These are phyloP conservation scores for Debaryomyces coudertii DNA, from an alignment of 1,139 yeast genomes.

Conservation along the genomic window DNA sequence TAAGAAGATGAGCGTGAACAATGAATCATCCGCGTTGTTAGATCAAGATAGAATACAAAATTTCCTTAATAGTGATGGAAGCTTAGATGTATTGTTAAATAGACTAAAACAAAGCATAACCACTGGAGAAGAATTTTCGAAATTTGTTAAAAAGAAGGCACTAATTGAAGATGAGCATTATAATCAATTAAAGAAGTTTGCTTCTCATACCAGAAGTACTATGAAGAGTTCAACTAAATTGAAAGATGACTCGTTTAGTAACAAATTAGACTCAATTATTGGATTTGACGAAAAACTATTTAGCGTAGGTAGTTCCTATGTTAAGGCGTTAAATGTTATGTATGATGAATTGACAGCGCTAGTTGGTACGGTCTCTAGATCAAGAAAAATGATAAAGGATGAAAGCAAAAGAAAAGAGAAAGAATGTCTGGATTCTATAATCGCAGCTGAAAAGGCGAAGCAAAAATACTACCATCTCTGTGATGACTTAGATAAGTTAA, in stretches of 20 bases:
- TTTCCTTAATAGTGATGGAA: constrained; percentile 42
- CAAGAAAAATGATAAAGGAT: constrained; percentile 78
- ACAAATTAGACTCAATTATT: constrained; percentile 67
- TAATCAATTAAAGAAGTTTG: constrained; percentile 69
- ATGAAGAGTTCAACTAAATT: constrained; percentile 53
- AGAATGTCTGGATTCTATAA: constrained; percentile 79
- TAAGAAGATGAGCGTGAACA: constrained; percentile 16
- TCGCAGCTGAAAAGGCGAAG: constrained; percentile 86
- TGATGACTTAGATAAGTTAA: constrained; percentile 82
- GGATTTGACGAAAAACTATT: constrained; percentile 77
- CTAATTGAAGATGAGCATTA: constrained; percentile 79
- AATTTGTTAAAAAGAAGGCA: constrained; percentile 78
- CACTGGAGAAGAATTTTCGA: constrained; percentile 83
- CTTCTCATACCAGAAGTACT: constrained; percentile 55
- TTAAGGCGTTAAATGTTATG: constrained; percentile 80
- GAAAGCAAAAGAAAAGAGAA: constrained; percentile 81
- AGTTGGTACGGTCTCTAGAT: constrained; percentile 65
- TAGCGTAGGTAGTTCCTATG: constrained; percentile 75
- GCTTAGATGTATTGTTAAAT: constrained; percentile 65
- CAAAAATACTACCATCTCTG: constrained; percentile 78
- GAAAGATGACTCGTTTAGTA: constrained; percentile 70
- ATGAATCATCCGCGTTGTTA: constrained; percentile 25
- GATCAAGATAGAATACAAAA: constrained; percentile 33
- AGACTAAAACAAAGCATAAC: constrained; percentile 78
- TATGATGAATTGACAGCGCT: constrained; percentile 82